phyloP scores from a whole-genome alignment of 352 stramenopile species.

The Pythium chondricola region DNA sequence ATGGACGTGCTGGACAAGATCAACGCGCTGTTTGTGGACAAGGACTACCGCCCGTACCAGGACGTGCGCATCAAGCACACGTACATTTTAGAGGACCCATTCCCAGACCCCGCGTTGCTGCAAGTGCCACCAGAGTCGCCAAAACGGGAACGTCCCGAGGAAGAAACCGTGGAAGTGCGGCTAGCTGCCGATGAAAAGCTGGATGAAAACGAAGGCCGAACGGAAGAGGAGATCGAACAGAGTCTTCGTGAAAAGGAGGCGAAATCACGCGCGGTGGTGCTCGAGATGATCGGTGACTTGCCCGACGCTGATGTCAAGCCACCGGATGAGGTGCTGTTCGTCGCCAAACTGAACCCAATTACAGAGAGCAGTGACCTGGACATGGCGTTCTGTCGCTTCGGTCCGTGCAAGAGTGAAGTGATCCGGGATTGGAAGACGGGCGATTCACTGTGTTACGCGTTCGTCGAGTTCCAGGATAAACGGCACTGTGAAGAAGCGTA shows the following conservation, averaged over 20 bases:
- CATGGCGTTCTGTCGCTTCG: constrained; percentile 93
- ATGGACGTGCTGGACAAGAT: constrained; percentile 93
- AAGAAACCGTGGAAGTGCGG: constrained; percentile 89
- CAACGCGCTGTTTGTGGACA: constrained; percentile 93
- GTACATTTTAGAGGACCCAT: constrained; percentile 81
- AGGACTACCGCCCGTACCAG: constrained; percentile 92
- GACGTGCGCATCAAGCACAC: constrained; percentile 97
- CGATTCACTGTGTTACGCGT: constrained; percentile 97
- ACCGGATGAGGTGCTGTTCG: constrained; percentile 98
- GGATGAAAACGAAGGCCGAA: constrained; percentile 61
- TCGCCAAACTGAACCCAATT: constrained; percentile 95
- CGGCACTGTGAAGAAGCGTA: constrained; percentile 95
- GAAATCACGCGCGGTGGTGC: constrained; percentile 93
- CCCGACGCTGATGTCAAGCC: constrained; percentile 96
- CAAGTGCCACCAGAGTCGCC: constrained; percentile 84
- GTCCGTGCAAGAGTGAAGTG: constrained; percentile 88
- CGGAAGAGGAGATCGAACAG: constrained; percentile 88
- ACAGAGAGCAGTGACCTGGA: constrained; percentile 93
- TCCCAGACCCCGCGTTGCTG: constrained; percentile 62
- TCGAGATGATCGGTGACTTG: constrained; percentile 99
- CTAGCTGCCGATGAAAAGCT: constrained; percentile 88
- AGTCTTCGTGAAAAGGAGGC: constrained; percentile 88
- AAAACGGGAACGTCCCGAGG: constrained; percentile 72
- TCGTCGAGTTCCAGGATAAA: constrained; percentile 97
- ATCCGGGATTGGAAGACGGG: constrained; percentile 97